Conservation (phyloP, 305 asterid species). For the Fraxinus latifolia region DNA sequence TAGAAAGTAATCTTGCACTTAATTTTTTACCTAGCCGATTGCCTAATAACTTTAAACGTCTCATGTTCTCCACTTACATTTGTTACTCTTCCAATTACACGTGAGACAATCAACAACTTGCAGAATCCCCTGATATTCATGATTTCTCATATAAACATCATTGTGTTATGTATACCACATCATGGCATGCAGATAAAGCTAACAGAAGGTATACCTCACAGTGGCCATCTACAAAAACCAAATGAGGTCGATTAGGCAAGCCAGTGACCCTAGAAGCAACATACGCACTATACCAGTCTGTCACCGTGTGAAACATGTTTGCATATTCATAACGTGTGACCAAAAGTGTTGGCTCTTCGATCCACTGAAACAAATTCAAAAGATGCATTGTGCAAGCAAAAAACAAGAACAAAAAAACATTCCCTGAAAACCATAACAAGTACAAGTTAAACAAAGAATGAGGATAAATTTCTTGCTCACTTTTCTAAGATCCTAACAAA, state of each 20-base stretch:
- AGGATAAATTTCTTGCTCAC: not conserved
- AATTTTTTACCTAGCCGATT: not conserved
- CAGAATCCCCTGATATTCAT: not conserved
- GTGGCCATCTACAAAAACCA: constrained; percentile 92
- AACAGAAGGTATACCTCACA: constrained; percentile 63
- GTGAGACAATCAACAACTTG: not conserved
- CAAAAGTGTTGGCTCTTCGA: constrained; percentile 85
- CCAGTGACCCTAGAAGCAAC: constrained; percentile 87
- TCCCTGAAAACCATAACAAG: not conserved
- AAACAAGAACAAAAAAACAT: not conserved
- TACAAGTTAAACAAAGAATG: too few relatives aligned
- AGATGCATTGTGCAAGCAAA: not conserved
- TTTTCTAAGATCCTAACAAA: not conserved
- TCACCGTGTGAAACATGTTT: constrained; percentile 86
- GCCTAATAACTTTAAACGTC: not conserved
- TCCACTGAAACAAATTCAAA: constrained; percentile 64
- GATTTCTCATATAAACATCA: not conserved
- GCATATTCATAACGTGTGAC: constrained; percentile 95
- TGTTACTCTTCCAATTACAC: not conserved
- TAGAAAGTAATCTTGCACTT: not conserved
- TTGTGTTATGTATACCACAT: not conserved
- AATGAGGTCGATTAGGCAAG: constrained; percentile 80
- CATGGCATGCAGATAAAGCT: not conserved
- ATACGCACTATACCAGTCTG: constrained; percentile 96
- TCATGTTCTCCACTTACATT: not conserved